These are phyloP conservation scores for Umbelopsis ramanniana DNA, from an alignment of 192 early-diverging fungal genomes.

Conservation along the genomic window DNA sequence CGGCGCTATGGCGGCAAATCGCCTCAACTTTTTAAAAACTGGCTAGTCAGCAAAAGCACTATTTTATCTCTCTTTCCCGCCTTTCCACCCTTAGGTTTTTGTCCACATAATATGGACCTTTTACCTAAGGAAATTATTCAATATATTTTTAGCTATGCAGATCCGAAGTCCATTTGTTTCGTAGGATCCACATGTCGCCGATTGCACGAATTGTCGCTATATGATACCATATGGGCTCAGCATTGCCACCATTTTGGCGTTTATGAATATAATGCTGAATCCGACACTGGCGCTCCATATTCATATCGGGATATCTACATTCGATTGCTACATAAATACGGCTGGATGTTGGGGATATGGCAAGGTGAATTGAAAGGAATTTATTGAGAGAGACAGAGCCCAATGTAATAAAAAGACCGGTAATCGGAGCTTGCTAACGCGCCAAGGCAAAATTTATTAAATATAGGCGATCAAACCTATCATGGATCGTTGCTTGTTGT, in stretches of 20 bases:
- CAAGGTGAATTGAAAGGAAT: background rate
- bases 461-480: background rate
- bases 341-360: constrained; percentile 4
- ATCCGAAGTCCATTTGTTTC: background rate
- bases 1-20: no score
- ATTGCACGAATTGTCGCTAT: background rate
- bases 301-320: background rate
- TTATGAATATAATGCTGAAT: background rate
- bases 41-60: no score
- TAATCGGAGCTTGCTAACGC: background rate
- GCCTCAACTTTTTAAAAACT: no score
- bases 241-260: background rate
- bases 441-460: background rate
- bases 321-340: background rate
- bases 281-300: background rate
- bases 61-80: no score
- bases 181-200: background rate
- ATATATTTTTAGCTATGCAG: background rate
- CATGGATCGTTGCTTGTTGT: background rate
- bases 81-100: background rate
- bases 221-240: background rate
- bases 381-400: background rate
- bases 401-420: no score
- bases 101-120: background rate
- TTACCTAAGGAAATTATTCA: background rate